Evolutionary conservation across 2,329 filamentous ascomycete species (phyloP), one percentile per base, ranked within the genome.

Genomic region (Escovopsis weberi): DNA sequence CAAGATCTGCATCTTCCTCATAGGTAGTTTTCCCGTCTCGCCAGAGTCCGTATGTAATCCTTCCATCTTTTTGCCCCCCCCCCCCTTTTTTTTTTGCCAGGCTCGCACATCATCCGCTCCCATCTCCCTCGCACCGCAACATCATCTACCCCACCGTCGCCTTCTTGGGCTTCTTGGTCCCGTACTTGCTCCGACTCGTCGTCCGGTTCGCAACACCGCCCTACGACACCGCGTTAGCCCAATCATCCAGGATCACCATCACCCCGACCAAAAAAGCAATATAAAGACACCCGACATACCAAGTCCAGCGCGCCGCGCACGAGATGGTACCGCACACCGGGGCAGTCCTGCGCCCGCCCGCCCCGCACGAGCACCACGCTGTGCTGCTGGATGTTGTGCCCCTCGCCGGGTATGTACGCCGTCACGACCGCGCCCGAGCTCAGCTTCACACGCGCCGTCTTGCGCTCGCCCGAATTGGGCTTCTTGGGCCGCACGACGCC

Each of bases 311-410:
- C 85, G 30, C 91, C 91, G 59, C 91, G 72, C 36, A 98, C 85
- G 55, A 95, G 68, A 63, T 93, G 86, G 62, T 98, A 98, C 59
- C 88, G 81, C 65, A 98, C 91, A 80, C 91, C 91, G 47, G 91
- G 91, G 68, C 91, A 98, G 79, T 98, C 91, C 74, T 96, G 91
- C 50, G 78, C 80, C 59, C 91, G 74, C 2, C 91, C 91, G 45
- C 91, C 91, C 51, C 91, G 74, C n/a, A 98, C 88, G 51, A 96
- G 70, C 43, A 98, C 91, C 38, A 98, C 91, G 55, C 84, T 93
- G 70, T 98, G 93, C 73, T 96, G 91, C 72, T 96, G 89, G 51
- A 96, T 88, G 64, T 96, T 98, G 67, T 98, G 91, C 39, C 91
- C 89, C 75, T 96, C 89, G 41, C 91, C 91, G 32, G 88, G 87